Evolutionary conservation across 2,329 filamentous ascomycete genomes (phyloP).

Genomic region (Ophiocordyceps camponoti-saundersi): DNA sequence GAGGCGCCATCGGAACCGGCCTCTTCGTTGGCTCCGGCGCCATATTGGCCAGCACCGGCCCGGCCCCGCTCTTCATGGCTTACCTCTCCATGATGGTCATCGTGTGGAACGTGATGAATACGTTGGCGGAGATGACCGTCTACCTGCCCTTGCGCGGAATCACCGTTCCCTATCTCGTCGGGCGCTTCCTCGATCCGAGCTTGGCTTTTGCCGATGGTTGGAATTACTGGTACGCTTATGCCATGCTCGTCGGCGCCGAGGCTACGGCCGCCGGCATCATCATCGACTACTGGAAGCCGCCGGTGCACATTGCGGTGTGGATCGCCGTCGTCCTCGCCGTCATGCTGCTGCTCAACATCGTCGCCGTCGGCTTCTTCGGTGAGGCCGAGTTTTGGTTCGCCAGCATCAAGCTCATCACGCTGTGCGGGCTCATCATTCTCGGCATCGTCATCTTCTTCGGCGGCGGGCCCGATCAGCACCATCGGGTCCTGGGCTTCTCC

Average conservation of each 20-base stretch:
- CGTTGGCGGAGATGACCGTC: conserved; percentile 35
- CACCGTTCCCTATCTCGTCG: conserved; percentile 37
- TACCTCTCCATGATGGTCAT: conserved; percentile 41
- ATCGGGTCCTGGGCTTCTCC: conserved; percentile 26
- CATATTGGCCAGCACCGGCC: conserved; percentile 38
- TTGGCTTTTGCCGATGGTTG: conserved; percentile 39
- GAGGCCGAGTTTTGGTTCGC: conserved; percentile 47
- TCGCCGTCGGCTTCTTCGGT: conserved; percentile 39
- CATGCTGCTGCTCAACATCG: conserved; percentile 36
- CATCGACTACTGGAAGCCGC: conserved; percentile 41
- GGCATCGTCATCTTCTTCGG: conserved; percentile 39
- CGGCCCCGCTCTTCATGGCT: conserved; percentile 52
- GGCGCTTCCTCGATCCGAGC: conserved; percentile 36
- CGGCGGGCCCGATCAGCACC: conserved; percentile 30
- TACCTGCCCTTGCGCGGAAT: conserved; percentile 38
- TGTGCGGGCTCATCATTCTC: conserved; percentile 38
- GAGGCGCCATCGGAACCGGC: conserved; percentile 44
- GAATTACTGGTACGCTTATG: conserved; percentile 47
- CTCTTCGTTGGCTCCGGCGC: conserved; percentile 45
- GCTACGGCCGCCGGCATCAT: conserved; percentile 39
- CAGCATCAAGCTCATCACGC: conserved; percentile 41
- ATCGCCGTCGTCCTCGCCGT: conserved; percentile 39
- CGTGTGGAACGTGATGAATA: conserved; percentile 37
- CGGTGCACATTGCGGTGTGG: conserved; percentile 37
- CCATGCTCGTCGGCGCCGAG: conserved; percentile 40